Conservation (phyloP, 495 filamentous ascomycete species). For the Entonaema liquescens region DNA sequence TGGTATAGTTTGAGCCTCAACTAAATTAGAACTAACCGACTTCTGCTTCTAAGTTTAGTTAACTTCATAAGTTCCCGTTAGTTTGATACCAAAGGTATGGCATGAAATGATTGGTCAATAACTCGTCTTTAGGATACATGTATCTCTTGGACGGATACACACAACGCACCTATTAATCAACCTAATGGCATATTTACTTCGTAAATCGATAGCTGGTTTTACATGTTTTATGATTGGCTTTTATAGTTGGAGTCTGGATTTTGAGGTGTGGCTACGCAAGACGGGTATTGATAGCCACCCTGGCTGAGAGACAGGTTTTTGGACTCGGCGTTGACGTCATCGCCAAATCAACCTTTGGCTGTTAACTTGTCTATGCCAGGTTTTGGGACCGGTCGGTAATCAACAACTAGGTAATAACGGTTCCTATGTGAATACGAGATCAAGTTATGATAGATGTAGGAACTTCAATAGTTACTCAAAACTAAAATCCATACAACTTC, state of each 20-base stretch:
- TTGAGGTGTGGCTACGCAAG: neutral
- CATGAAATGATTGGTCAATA: too few relatives aligned
- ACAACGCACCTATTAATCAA: too few relatives aligned
- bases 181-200: too few relatives aligned
- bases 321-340: slow-evolving; percentile 31
- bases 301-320: slow-evolving; percentile 11
- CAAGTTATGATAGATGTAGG: neutral
- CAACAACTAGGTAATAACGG: neutral
- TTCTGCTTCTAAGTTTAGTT: too few relatives aligned
- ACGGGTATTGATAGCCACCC: neutral
- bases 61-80: too few relatives aligned
- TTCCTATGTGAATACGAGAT: neutral
- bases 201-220: neutral
- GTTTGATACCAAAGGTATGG: too few relatives aligned
- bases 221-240: neutral
- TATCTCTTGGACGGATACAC: too few relatives aligned
- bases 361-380: slow-evolving; percentile 3
- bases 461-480: neutral
- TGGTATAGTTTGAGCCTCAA: too few relatives aligned
- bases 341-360: slow-evolving; percentile 1
- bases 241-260: neutral
- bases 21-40: too few relatives aligned
- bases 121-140: too few relatives aligned
- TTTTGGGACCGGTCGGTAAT: neutral
- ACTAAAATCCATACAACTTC: neutral